Evolutionary conservation across 1,284 basidiomycete genomes (phyloP).

Genomic region (Moesziomyces antarcticus): DNA sequence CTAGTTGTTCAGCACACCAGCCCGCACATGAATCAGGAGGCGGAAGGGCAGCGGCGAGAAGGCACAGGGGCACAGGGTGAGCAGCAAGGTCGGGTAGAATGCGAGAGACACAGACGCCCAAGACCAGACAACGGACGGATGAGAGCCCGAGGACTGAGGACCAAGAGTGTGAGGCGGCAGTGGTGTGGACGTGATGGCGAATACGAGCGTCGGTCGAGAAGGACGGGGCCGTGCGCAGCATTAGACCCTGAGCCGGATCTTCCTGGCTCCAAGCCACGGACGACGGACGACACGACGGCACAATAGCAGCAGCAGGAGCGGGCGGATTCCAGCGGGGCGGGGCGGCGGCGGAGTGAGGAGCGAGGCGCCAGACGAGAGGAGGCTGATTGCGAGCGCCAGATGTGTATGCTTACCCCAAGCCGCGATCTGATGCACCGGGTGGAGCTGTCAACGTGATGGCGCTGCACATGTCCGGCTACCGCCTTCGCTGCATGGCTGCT

Average conservation of each 20-base stretch:
- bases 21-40: not conserved
- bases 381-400: no score
- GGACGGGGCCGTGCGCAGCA: slow-evolving; percentile 21
- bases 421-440: slow-evolving; percentile 20
- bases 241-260: slow-evolving; percentile 21
- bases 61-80: not conserved
- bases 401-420: slow-evolving; percentile 34
- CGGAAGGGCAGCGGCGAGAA: not conserved
- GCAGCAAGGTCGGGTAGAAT: no score
- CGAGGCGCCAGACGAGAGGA: slow-evolving; percentile 1
- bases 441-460: slow-evolving; percentile 16
- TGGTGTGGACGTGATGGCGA: slow-evolving; percentile 28
- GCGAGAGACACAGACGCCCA: no score
- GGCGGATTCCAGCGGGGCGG: not conserved
- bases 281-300: not conserved
- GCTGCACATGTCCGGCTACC: slow-evolving; percentile 10
- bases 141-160: not conserved
- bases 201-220: slow-evolving; percentile 17
- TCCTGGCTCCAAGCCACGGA: not conserved
- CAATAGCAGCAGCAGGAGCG: not conserved
- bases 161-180: slow-evolving; percentile 6
- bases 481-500: not conserved
- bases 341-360: not conserved
- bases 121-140: no score
- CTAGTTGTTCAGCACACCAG: not conserved